Base-by-base conservation (phyloP, 345 rosid species). In the Erodium maritimum region DNA sequence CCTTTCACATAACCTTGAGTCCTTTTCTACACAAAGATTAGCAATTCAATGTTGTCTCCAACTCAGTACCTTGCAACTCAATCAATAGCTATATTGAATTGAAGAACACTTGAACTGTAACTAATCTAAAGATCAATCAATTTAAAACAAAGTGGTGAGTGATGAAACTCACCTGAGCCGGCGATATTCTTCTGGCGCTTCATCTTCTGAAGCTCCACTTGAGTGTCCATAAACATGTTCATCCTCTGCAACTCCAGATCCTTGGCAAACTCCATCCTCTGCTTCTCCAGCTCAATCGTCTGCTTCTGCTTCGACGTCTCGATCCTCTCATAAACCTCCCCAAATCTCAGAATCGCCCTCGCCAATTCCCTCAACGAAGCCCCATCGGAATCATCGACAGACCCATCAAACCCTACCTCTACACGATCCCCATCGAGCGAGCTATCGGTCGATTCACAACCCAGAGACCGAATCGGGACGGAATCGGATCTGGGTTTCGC, bases 261-360 rank as follows among this genome's bases (percentile, higher is more conserved):
- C 61, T 80, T 81, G 0, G 82, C 70, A 17, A 80, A 75, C 75
- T 77, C 78, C 87, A 85, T 79, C 56, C 90, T 79, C 73, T 88
- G 86, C 68, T 74, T 84, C 82, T 87, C 91, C 80, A 87, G 71
- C 24, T 80, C 85, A 66, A 82, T 76, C 88, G 82, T 77, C 66
- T 79, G 83, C 68, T 74, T 69, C 67, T 82, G 79, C 73, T 87
- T 87, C 50, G 69, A 73, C 22, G 83, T 63, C 60, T 87, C 95
- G 11, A 77, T 80, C 57, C 87, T 77, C 78, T 82, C 87, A 34
- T 81, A 88, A 9, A 74, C 79, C 73, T 83, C 90, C 1, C 90
- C 91, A 21, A 88, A 71, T 50, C 76, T 79, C 68, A 81, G 67
- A 34, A 88, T 83, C 19, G 87, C 86, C 61, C 77, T 68, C 21